A percentile compares a stretch with the other conserved stretches of the same genome.
These are phyloP conservation scores for Leonotis leonurus DNA, from an alignment of 257 asterid genomes.

Conservation along the genomic window DNA sequence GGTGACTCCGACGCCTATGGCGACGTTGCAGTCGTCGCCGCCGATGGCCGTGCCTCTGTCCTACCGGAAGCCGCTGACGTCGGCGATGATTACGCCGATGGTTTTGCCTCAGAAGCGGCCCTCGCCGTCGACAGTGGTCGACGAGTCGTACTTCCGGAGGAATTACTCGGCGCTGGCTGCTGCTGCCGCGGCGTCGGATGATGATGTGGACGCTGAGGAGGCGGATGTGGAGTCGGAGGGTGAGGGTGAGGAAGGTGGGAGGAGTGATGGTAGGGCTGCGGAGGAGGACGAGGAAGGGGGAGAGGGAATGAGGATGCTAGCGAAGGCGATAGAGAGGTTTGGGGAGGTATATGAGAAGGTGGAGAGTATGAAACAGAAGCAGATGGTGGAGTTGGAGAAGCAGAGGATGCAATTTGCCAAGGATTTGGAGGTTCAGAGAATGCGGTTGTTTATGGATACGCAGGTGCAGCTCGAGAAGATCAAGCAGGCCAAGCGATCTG, in stretches of 20 bases:
- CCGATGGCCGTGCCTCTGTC: slow-evolving; percentile 34
- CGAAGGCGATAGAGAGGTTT: slow-evolving; percentile 67
- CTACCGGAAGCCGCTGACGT: slow-evolving; percentile 16
- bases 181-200: slow-evolving; percentile 45
- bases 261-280: slow-evolving; percentile 16
- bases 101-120: slow-evolving; percentile 62
- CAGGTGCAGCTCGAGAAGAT: slow-evolving; percentile 59
- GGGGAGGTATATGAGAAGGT: slow-evolving; percentile 74
- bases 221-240: slow-evolving; percentile 33
- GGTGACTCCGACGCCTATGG: background rate
- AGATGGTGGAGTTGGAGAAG: slow-evolving; percentile 83
- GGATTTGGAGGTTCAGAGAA: slow-evolving; percentile 89
- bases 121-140: slow-evolving; percentile 28
- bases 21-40: slow-evolving; percentile 27
- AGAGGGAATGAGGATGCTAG: slow-evolving; percentile 54
- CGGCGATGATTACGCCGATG: slow-evolving; percentile 28
- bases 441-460: slow-evolving; percentile 68
- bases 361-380: slow-evolving; percentile 70
- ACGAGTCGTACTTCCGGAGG: slow-evolving; percentile 42
- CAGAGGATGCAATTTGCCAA: slow-evolving; percentile 78
- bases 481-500: slow-evolving; percentile 46
- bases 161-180: slow-evolving; percentile 75
- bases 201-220: slow-evolving; percentile 33
- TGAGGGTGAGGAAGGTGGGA: slow-evolving; percentile 31
- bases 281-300: slow-evolving; percentile 26